These are phyloP conservation scores for Glaciozyma antarctica DNA, from an alignment of 768 basidiomycete species.

Conservation along the genomic window DNA sequence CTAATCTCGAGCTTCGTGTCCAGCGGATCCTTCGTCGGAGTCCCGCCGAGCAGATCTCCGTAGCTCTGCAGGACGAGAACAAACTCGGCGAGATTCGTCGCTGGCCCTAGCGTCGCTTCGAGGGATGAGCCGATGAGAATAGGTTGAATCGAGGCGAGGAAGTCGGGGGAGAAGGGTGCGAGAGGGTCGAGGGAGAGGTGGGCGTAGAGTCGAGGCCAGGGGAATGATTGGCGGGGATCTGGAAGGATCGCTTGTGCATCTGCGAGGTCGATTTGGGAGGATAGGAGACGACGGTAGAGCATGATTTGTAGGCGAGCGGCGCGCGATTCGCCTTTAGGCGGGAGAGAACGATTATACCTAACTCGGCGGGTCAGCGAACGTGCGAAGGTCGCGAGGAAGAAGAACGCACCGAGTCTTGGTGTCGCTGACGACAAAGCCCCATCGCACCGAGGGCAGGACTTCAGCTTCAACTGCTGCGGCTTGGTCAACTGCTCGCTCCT, in stretches of 20 bases:
- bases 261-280: conserved; percentile 40
- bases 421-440: conserved; percentile 43
- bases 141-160: conserved; percentile 17
- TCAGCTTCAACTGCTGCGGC: background rate
- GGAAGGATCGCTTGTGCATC: too few relatives aligned
- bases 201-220: conserved; percentile 15
- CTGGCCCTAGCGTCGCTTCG: conserved; percentile 47
- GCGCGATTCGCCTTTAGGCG: conserved; percentile 52
- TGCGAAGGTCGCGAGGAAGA: background rate
- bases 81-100: conserved; percentile 48
- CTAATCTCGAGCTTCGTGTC: conserved; percentile 38
- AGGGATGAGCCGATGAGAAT: conserved; percentile 36
- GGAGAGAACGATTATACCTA: conserved; percentile 43
- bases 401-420: conserved; percentile 56
- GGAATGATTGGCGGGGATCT: background rate
- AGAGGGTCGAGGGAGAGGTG: conserved; percentile 8
- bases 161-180: background rate
- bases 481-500: background rate
- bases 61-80: conserved; percentile 44
- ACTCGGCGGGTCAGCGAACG: background rate
- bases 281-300: conserved; percentile 63
- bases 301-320: conserved; percentile 62
- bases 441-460: background rate
- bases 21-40: conserved; percentile 38
- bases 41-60: conserved; percentile 7